Conservation (phyloP, 2,329 filamentous ascomycete species). For the Diaporthe vaccinii region DNA sequence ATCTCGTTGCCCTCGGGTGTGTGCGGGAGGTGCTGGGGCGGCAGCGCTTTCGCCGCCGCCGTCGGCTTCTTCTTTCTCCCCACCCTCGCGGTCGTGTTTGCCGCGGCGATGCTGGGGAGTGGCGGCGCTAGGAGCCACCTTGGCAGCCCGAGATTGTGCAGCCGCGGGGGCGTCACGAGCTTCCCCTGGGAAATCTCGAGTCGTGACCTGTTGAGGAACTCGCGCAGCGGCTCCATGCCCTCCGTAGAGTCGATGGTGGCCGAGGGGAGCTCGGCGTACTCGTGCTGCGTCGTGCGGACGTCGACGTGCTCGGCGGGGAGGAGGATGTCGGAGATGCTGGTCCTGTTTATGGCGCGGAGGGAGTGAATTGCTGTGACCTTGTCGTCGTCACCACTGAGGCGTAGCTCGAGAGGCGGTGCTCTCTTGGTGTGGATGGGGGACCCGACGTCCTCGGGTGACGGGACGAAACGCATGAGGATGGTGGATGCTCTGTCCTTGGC, state of each 20-base stretch:
- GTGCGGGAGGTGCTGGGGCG: not conserved
- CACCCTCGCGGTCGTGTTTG: not conserved
- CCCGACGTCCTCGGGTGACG: slow-evolving; percentile 45
- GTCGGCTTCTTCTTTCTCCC: not conserved
- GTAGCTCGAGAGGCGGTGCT: slow-evolving; percentile 54
- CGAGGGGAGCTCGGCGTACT: slow-evolving; percentile 50
- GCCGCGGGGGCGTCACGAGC: slow-evolving; percentile 59
- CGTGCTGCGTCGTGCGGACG: slow-evolving; percentile 59
- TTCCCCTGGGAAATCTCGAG: slow-evolving; percentile 64
- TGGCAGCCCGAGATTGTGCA: slow-evolving; percentile 46
- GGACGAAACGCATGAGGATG: slow-evolving; percentile 63
- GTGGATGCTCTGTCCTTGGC: slow-evolving; percentile 47
- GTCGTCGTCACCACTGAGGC: slow-evolving; percentile 47
- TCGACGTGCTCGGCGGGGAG: slow-evolving; percentile 63
- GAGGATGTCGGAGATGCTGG: slow-evolving; percentile 58
- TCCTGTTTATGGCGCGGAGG: slow-evolving; percentile 55
- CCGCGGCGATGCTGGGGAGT: not conserved
- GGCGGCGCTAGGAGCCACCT: slow-evolving; percentile 39
- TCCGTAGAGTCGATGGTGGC: slow-evolving; percentile 41
- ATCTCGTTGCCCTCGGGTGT: slow-evolving; percentile 26
- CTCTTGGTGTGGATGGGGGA: slow-evolving; percentile 34
- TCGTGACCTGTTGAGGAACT: slow-evolving; percentile 60
- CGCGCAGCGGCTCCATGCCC: slow-evolving; percentile 52
- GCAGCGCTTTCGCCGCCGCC: not conserved
- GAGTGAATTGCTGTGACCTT: slow-evolving; percentile 50